Percentiles rank a stretch among this genome's conserved stretches.
Evolutionary conservation across 805 yeast genomes (phyloP).

Genomic region (Suhomyces xylopsoci): DNA sequence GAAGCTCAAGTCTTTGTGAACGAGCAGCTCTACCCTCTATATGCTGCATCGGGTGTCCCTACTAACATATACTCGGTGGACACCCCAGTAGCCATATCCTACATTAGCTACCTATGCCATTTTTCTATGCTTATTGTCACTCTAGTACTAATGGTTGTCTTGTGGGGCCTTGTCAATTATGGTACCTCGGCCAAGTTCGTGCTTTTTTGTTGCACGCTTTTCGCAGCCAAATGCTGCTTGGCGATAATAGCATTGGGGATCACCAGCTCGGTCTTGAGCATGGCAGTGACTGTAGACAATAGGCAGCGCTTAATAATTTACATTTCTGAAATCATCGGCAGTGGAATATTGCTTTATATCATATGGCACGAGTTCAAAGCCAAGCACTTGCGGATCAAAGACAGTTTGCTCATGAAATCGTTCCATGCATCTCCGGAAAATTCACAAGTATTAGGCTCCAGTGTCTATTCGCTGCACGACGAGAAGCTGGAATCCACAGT

Average conservation of each 20-base stretch:
- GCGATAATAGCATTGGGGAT: neutral
- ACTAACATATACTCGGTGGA: neutral
- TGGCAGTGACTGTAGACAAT: neutral
- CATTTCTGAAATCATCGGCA: neutral
- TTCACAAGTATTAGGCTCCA: neutral
- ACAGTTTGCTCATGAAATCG: neutral
- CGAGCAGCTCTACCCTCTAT: neutral
- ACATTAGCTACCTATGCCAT: neutral
- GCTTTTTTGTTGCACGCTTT: neutral
- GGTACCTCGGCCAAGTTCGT: neutral
- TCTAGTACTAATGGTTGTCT: neutral
- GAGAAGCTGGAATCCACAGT: neutral
- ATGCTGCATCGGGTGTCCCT: neutral
- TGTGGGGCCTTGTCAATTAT: neutral
- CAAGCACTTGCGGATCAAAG: neutral
- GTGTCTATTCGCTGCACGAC: neutral
- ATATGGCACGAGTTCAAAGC: neutral
- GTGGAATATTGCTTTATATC: neutral
- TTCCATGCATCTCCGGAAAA: neutral
- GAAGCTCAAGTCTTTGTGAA: neutral
- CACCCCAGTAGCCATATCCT: neutral
- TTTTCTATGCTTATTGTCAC: neutral
- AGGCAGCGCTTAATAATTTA: neutral
- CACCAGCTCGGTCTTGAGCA: neutral
- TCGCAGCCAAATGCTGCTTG: neutral